These are phyloP conservation scores for Pythium volutum DNA, from an alignment of 352 stramenopile species.

Conservation along the genomic window DNA sequence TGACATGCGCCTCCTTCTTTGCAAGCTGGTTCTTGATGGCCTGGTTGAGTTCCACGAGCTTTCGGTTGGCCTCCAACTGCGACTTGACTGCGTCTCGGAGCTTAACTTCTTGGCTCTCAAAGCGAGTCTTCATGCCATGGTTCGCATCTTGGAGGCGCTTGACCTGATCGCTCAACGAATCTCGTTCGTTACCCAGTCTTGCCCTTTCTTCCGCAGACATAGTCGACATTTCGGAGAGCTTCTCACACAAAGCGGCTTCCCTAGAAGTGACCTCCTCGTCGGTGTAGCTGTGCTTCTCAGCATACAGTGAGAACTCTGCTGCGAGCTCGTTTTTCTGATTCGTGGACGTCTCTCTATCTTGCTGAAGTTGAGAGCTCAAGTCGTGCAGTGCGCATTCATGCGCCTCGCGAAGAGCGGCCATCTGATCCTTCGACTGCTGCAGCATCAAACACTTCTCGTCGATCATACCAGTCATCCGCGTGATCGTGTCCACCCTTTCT, in stretches of 20 bases:
- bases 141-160: slow-evolving; percentile 13
- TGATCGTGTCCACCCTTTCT: slow-evolving; percentile 25
- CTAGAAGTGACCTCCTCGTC: slow-evolving; percentile 14
- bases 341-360: not conserved
- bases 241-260: not conserved
- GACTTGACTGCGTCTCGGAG: slow-evolving; percentile 35
- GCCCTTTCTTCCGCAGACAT: not conserved
- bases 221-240: slow-evolving; percentile 3
- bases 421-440: slow-evolving; percentile 28
- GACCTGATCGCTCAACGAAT: slow-evolving; percentile 17
- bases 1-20: slow-evolving; percentile 21
- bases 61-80: slow-evolving; percentile 43
- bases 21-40: slow-evolving; percentile 35
- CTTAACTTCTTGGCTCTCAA: slow-evolving; percentile 29
- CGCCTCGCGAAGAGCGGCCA: slow-evolving; percentile 12
- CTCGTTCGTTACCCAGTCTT: slow-evolving; percentile 17
- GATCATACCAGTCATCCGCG: slow-evolving; percentile 37
- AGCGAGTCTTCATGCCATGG: slow-evolving; percentile 21
- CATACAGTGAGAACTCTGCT: slow-evolving; percentile 2
- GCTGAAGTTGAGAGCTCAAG: not conserved
- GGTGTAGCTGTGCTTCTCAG: not conserved
- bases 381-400: slow-evolving; percentile 2
- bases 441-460: slow-evolving; percentile 36
- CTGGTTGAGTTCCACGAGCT: slow-evolving; percentile 38
- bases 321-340: slow-evolving; percentile 1